phyloP scores from a whole-genome alignment of 768 basidiomycete species.

The Serendipita sp. region DNA sequence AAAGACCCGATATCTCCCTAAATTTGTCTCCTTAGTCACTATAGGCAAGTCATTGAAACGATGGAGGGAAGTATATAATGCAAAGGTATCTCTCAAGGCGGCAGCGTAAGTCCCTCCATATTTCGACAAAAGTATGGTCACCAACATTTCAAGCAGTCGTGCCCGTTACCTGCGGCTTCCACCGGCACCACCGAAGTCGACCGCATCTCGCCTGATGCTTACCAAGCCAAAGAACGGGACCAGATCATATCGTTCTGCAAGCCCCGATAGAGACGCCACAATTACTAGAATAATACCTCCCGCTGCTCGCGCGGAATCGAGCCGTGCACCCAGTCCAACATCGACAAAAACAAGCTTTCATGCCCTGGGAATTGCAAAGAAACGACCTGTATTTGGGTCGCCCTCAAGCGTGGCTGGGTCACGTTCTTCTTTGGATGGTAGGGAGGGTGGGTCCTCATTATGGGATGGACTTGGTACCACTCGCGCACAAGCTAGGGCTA shows the following conservation, averaged over 20 bases:
- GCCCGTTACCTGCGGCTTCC: slow-evolving; percentile 70
- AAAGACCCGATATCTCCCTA: background rate
- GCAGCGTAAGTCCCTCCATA: slow-evolving; percentile 48
- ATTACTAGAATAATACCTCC: background rate
- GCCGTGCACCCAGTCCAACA: slow-evolving; percentile 6
- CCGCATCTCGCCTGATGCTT: background rate
- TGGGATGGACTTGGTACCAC: background rate
- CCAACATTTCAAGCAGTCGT: slow-evolving; percentile 32
- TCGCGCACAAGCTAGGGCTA: background rate
- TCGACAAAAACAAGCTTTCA: background rate
- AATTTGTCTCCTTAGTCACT: background rate
- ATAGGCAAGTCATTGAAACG: slow-evolving; percentile 39
- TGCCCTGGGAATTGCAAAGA: background rate
- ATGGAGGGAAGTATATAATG: slow-evolving; percentile 55
- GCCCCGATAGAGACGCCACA: background rate
- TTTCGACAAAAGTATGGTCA: slow-evolving; percentile 6
- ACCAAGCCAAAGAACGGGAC: background rate
- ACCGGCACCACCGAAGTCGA: background rate
- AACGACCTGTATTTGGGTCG: background rate
- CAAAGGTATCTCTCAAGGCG: slow-evolving; percentile 60
- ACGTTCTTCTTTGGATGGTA: background rate
- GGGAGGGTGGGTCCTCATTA: background rate
- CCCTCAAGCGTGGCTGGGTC: background rate
- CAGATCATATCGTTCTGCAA: slow-evolving; percentile 1
- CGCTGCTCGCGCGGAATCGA: background rate